Evolutionary conservation across 257 asterid species (phyloP).

Genomic region (Fraxinus excelsior): DNA sequence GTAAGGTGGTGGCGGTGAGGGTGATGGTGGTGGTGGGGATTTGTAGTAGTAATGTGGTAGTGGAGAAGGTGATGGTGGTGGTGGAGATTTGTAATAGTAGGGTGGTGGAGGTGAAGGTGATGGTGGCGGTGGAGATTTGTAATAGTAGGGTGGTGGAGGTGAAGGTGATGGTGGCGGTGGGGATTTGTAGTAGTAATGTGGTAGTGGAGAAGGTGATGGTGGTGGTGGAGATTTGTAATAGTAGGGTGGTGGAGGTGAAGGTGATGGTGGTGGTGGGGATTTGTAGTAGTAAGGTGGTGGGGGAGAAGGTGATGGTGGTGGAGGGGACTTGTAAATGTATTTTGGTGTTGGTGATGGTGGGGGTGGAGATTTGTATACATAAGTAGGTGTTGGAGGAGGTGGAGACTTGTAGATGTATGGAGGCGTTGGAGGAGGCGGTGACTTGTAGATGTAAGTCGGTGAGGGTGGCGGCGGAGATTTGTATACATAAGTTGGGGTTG

Average conservation of each 20-base stretch:
- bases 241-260: neutral
- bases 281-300: neutral
- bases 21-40: neutral
- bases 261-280: neutral
- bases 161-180: conserved; percentile 22
- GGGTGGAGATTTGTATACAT: neutral
- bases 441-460: no score
- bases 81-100: conserved; percentile 6
- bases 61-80: conserved; percentile 15
- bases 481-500: no score
- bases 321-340: conserved; percentile 21
- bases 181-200: conserved; percentile 14
- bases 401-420: no score
- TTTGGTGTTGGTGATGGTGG: conserved; percentile 26
- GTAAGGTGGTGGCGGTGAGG: neutral
- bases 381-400: neutral
- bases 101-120: neutral
- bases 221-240: neutral
- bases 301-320: conserved; percentile 13
- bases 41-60: conserved; percentile 3
- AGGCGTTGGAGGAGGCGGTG: no score
- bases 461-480: no score
- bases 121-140: conserved; percentile 14
- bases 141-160: neutral
- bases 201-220: neutral